These are phyloP conservation scores for Aegilops bicornis DNA, from an alignment of 176 grass and related monocot genomes.

Conservation along the genomic window DNA sequence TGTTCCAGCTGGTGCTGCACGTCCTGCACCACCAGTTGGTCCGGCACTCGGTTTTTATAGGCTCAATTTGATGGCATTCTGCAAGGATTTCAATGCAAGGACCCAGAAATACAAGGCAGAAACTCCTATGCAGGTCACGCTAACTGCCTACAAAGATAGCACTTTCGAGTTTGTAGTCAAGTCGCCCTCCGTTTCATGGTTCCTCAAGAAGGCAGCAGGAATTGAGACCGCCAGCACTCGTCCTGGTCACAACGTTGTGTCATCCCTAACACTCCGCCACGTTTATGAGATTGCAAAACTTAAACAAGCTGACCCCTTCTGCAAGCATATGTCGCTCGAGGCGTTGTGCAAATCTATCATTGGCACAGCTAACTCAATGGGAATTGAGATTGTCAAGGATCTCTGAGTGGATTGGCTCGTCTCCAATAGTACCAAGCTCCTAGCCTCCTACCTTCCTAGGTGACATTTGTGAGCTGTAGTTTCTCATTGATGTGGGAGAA, in stretches of 20 bases:
- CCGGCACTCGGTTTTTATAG: slow-evolving; percentile 77
- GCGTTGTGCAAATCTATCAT: slow-evolving; percentile 90
- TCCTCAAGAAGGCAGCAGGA: slow-evolving; percentile 81
- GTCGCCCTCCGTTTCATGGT: slow-evolving; percentile 79
- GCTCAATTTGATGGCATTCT: slow-evolving; percentile 94
- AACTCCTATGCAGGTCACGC: slow-evolving; percentile 77
- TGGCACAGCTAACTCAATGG: slow-evolving; percentile 83
- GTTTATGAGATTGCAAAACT: slow-evolving; percentile 89
- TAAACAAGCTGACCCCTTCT: slow-evolving; percentile 68
- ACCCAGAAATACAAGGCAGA: slow-evolving; percentile 95
- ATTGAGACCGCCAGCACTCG: slow-evolving; percentile 61
- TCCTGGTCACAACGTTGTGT: slow-evolving; percentile 51
- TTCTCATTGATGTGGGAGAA: background rate
- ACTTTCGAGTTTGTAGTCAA: slow-evolving; percentile 86
- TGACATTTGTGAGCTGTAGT: background rate
- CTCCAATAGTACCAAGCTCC: background rate
- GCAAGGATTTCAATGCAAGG: slow-evolving; percentile 96
- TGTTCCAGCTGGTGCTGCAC: slow-evolving; percentile 69
- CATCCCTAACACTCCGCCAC: slow-evolving; percentile 66
- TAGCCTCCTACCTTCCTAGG: background rate
- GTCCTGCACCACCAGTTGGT: slow-evolving; percentile 78
- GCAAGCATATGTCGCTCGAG: slow-evolving; percentile 76
- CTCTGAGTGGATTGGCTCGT: slow-evolving; percentile 37
- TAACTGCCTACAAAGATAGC: slow-evolving; percentile 91
- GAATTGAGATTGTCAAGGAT: slow-evolving; percentile 87